These are phyloP conservation scores for Yamadazyma blattariae DNA, from an alignment of 1,139 yeast species.

Conservation along the genomic window DNA sequence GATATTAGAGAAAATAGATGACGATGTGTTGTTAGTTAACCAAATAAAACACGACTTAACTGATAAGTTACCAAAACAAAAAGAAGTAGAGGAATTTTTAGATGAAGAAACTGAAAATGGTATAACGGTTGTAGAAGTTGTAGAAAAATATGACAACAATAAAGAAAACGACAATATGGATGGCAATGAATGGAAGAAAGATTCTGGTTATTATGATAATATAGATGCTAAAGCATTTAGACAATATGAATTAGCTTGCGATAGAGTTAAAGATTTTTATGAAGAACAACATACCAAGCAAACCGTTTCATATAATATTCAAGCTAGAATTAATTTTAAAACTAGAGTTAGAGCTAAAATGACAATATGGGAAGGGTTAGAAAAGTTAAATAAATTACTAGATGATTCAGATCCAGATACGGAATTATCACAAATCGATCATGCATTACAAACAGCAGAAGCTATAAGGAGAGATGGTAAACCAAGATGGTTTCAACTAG, in stretches of 20 bases:
- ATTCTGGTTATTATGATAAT: constrained; percentile 31
- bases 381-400: constrained; percentile 56
- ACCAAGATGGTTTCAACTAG: constrained; percentile 76
- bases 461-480: constrained; percentile 65
- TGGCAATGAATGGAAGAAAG: constrained; percentile 23
- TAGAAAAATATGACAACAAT: too few species aligned
- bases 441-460: constrained; percentile 74
- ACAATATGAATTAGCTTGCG: constrained; percentile 70
- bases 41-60: constrained; percentile 24
- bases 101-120: constrained; percentile 1
- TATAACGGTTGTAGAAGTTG: too few species aligned
- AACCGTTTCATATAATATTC: constrained; percentile 70
- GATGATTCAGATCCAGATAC: constrained; percentile 80
- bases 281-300: constrained; percentile 68
- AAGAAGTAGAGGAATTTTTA: constrained; percentile 1
- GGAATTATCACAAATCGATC: constrained; percentile 71
- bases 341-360: constrained; percentile 62
- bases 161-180: too few species aligned
- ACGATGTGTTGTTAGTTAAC: constrained; percentile 32
- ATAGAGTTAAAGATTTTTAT: constrained; percentile 64
- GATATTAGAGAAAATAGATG: constrained; percentile 35
- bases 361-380: constrained; percentile 73
- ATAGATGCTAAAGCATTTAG: constrained; percentile 49
- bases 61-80: too few species aligned
- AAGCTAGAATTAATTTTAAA: constrained; percentile 69